Percentiles rank a stretch among this genome's conserved stretches.
These are phyloP conservation scores for Imleria badia DNA, from an alignment of 768 basidiomycete genomes.

Conservation along the genomic window DNA sequence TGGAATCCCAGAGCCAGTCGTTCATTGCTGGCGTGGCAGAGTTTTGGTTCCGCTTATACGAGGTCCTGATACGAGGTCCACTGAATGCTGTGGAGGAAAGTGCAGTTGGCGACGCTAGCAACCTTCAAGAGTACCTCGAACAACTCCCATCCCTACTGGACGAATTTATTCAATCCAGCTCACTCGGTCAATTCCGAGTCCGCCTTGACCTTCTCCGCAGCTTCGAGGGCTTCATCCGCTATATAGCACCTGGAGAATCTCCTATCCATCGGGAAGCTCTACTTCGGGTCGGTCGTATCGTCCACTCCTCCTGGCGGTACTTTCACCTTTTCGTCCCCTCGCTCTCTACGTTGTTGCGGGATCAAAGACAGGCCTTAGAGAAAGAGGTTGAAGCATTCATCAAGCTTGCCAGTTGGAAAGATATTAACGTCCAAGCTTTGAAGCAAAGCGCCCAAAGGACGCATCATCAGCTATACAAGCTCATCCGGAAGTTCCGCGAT, in stretches of 20 bases:
- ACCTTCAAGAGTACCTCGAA: constrained; percentile 53
- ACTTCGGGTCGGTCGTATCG: constrained; percentile 51
- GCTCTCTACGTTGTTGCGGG: constrained; percentile 47
- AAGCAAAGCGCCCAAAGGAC: constrained; percentile 88
- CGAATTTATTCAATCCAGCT: constrained; percentile 68
- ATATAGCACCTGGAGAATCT: constrained; percentile 36
- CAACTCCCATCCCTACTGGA: constrained; percentile 76
- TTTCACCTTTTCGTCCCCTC: constrained; percentile 59
- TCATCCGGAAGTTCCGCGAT: constrained; percentile 89
- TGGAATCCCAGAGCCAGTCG: constrained; percentile 63
- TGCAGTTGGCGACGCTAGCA: constrained; percentile 28
- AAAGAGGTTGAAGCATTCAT: constrained; percentile 82
- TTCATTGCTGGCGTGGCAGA: constrained; percentile 50
- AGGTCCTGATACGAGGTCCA: constrained; percentile 66
- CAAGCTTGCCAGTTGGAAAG: constrained; percentile 98
- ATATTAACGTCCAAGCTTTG: constrained; percentile 91
- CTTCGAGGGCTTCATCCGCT: constrained; percentile 55
- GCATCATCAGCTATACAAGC: constrained; percentile 88
- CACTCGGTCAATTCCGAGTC: constrained; percentile 80
- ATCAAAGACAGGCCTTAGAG: constrained; percentile 64
- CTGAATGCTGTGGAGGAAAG: constrained; percentile 46
- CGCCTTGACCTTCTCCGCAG: constrained; percentile 67
- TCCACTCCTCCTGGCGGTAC: constrained; percentile 60
- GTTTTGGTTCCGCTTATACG: constrained; percentile 94
- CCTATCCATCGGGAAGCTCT: constrained; percentile 36